A percentile compares a stretch with the other conserved stretches of the same genome.
These are phyloP conservation scores for Amyloporia xantha DNA, from an alignment of 768 basidiomycete species.

Conservation along the genomic window DNA sequence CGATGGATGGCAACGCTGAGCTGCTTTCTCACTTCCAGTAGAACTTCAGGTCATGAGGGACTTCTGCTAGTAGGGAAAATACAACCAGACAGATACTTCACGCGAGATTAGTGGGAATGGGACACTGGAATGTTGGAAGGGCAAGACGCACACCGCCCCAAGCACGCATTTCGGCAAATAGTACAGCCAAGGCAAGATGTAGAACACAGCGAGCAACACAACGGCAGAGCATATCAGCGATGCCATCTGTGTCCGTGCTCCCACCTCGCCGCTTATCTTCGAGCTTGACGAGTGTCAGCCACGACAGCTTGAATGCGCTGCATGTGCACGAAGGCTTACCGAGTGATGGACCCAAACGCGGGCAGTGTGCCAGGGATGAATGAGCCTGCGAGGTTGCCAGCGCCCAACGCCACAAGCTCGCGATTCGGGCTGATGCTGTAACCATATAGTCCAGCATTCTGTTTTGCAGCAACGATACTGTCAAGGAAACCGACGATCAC, in stretches of 20 bases:
- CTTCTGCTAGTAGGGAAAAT: slow-evolving; percentile 75
- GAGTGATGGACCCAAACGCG: slow-evolving; percentile 88
- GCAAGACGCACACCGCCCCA: slow-evolving; percentile 61
- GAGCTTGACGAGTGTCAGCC: slow-evolving; percentile 35
- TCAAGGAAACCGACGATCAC: slow-evolving; percentile 89
- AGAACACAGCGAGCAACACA: slow-evolving; percentile 82
- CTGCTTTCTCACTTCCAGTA: slow-evolving; percentile 70
- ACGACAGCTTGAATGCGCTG: background rate
- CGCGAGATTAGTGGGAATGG: background rate
- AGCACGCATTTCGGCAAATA: slow-evolving; percentile 87
- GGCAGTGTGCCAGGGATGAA: slow-evolving; percentile 88
- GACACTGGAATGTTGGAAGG: background rate
- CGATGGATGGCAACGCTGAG: background rate
- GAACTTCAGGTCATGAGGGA: slow-evolving; percentile 80
- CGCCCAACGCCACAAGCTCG: slow-evolving; percentile 89
- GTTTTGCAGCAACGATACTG: slow-evolving; percentile 92
- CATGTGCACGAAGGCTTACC: slow-evolving; percentile 36
- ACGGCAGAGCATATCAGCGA: slow-evolving; percentile 69
- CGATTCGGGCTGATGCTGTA: slow-evolving; percentile 91
- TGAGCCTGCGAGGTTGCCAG: slow-evolving; percentile 70
- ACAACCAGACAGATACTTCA: slow-evolving; percentile 78
- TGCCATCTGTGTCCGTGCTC: slow-evolving; percentile 85
- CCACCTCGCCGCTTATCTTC: slow-evolving; percentile 85
- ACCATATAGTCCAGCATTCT: slow-evolving; percentile 78
- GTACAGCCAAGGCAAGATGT: slow-evolving; percentile 79